These are phyloP conservation scores for Tanacetum coccineum DNA, from an alignment of 129 eudicot species.

Conservation along the genomic window DNA sequence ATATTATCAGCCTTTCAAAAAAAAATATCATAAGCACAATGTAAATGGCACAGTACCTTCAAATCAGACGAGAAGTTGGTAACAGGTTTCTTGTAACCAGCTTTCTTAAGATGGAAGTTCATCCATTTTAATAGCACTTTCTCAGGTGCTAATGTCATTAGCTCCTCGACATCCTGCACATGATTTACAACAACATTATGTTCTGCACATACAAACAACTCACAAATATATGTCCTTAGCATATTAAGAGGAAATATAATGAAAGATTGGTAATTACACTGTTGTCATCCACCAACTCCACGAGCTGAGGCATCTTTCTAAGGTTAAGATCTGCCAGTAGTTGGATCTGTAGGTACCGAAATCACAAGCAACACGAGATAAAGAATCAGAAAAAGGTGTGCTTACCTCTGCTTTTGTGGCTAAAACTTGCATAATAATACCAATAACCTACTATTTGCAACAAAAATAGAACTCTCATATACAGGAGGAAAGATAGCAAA, in stretches of 20 bases:
- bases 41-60: constrained; percentile 42
- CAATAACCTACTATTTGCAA: constrained; percentile 5
- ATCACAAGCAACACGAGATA: constrained; percentile 15
- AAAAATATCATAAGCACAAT: not conserved
- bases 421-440: not conserved
- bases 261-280: constrained; percentile 36
- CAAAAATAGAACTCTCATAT: not conserved
- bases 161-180: constrained; percentile 88
- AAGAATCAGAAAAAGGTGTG: not conserved
- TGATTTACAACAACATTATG: constrained; percentile 12
- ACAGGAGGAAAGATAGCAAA: not conserved
- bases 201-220: not conserved
- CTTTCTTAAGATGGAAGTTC: constrained; percentile 94
- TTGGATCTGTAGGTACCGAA: constrained; percentile 61
- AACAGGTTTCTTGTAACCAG: constrained; percentile 79
- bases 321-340: constrained; percentile 92
- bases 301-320: constrained; percentile 93
- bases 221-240: not conserved
- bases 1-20: too few relatives aligned
- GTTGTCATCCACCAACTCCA: constrained; percentile 86
- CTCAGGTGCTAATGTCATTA: constrained; percentile 83
- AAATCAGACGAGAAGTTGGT: constrained; percentile 82
- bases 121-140: constrained; percentile 82
- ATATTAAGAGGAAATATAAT: not conserved
- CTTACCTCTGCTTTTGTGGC: too few relatives aligned